Percentiles rank a stretch among this genome's conserved stretches.
These are phyloP conservation scores for Sporormia fimetaria DNA, from an alignment of 495 filamentous ascomycete species.

Conservation along the genomic window DNA sequence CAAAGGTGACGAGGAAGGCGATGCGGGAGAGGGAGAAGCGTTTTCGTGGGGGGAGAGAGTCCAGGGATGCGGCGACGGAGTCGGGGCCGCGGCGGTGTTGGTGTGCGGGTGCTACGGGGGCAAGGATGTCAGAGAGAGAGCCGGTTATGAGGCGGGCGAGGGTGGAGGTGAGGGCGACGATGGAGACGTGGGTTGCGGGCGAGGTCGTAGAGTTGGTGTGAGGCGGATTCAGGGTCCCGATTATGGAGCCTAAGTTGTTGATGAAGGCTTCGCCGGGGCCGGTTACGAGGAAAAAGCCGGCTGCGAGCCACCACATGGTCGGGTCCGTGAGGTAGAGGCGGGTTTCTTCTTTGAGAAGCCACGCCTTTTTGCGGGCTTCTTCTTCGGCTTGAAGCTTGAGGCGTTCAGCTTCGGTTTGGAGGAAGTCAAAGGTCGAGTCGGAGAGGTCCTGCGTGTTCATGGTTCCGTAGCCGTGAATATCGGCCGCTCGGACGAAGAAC, in stretches of 20 bases:
- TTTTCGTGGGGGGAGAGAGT: slow-evolving; percentile 26
- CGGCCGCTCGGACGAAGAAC: slow-evolving; percentile 40
- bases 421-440: slow-evolving; percentile 39
- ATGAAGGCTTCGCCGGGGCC: slow-evolving; percentile 94
- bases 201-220: slow-evolving; percentile 39
- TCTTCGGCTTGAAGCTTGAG: slow-evolving; percentile 46
- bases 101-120: slow-evolving; percentile 44
- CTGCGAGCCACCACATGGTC: slow-evolving; percentile 90
- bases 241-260: slow-evolving; percentile 91
- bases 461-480: slow-evolving; percentile 44
- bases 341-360: slow-evolving; percentile 81
- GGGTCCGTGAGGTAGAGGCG: slow-evolving; percentile 68
- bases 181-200: slow-evolving; percentile 83
- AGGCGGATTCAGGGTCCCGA: slow-evolving; percentile 68
- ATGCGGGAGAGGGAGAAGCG: slow-evolving; percentile 60
- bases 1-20: slow-evolving; percentile 62
- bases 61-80: slow-evolving; percentile 30
- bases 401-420: slow-evolving; percentile 36
- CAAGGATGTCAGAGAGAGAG: slow-evolving; percentile 75
- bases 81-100: slow-evolving; percentile 28
- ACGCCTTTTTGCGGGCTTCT: slow-evolving; percentile 64
- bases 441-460: slow-evolving; percentile 38
- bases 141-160: slow-evolving; percentile 74
- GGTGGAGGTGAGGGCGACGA: slow-evolving; percentile 84
- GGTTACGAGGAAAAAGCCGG: slow-evolving; percentile 86